Evolutionary conservation across 2,329 filamentous ascomycete species (phyloP).

Genomic region (Lecanosticta acicola): DNA sequence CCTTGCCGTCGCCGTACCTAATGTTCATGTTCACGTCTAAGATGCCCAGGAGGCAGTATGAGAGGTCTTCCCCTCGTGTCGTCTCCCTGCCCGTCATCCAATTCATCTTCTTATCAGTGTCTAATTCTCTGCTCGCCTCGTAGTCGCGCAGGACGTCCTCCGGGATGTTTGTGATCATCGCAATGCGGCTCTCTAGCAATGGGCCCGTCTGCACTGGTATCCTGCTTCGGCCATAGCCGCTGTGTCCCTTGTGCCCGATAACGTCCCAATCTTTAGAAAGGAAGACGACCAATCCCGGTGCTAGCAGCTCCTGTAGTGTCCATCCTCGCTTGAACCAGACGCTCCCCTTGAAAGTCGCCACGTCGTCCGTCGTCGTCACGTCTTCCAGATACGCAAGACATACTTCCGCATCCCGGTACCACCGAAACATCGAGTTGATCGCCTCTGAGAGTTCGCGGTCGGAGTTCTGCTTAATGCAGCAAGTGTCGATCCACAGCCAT

Average conservation of each 20-base stretch:
- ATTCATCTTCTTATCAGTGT: constrained; percentile 10
- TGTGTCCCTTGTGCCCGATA: constrained; percentile 10
- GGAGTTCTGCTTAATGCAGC: constrained; percentile 19
- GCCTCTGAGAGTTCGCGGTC: constrained; percentile 15
- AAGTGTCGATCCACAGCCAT: constrained; percentile 21
- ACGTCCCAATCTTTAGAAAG: constrained; percentile 5
- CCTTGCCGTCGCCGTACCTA: not conserved
- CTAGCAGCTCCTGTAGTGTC: too few species aligned
- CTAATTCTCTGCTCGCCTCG: not conserved
- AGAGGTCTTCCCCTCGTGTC: constrained; percentile 11
- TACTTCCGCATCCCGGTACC: constrained; percentile 14
- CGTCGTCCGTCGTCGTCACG: not conserved
- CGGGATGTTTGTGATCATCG: constrained; percentile 10
- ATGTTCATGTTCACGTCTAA: constrained; percentile 5
- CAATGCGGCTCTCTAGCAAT: constrained; percentile 3
- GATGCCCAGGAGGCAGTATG: constrained; percentile 17
- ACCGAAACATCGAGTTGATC: too few species aligned
- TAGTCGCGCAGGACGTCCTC: constrained; percentile 10
- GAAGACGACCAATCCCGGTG: constrained; percentile 10
- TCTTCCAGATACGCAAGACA: constrained; percentile 19
- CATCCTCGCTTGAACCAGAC: constrained; percentile 5
- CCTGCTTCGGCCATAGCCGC: not conserved
- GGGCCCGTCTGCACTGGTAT: not conserved
- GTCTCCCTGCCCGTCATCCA: constrained; percentile 13
- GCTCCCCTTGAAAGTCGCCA: not conserved